Conservation (phyloP, 148 eudicot genomes). For the Gaultheria prostrata region DNA sequence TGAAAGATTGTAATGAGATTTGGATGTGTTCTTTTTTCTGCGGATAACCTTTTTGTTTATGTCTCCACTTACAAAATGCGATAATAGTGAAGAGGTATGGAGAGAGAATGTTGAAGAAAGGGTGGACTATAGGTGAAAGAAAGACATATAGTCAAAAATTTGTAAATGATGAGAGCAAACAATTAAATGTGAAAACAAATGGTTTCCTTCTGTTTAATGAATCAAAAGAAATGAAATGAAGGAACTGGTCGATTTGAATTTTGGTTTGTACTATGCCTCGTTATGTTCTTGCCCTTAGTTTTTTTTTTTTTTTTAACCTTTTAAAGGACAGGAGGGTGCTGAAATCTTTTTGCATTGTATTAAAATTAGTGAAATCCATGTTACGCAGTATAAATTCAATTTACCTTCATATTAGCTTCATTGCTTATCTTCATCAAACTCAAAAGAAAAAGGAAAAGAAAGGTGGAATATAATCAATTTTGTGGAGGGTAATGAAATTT, state of each 20-base stretch:
- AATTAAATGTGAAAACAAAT: background rate
- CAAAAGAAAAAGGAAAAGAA: background rate
- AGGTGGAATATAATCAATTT: background rate
- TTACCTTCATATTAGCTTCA: no score
- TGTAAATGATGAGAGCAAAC: background rate
- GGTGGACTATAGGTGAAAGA: background rate
- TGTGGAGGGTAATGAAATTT: background rate
- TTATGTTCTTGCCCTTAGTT: background rate
- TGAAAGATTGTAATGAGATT: background rate
- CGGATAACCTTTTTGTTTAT: background rate
- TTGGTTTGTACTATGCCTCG: background rate
- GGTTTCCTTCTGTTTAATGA: background rate
- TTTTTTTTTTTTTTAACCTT: background rate
- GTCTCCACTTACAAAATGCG: background rate
- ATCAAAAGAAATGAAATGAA: background rate
- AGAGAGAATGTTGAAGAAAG: background rate
- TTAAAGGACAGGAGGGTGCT: background rate
- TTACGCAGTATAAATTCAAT: background rate
- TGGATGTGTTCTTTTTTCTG: background rate
- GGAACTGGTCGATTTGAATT: background rate
- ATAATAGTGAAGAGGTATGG: background rate
- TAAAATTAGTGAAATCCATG: background rate
- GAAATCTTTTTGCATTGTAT: background rate
- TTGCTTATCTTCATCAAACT: background rate
- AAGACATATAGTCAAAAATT: background rate